Base-by-base conservation (phyloP, 2,329 filamentous ascomycete genomes). In the Ophiostoma australiae region DNA sequence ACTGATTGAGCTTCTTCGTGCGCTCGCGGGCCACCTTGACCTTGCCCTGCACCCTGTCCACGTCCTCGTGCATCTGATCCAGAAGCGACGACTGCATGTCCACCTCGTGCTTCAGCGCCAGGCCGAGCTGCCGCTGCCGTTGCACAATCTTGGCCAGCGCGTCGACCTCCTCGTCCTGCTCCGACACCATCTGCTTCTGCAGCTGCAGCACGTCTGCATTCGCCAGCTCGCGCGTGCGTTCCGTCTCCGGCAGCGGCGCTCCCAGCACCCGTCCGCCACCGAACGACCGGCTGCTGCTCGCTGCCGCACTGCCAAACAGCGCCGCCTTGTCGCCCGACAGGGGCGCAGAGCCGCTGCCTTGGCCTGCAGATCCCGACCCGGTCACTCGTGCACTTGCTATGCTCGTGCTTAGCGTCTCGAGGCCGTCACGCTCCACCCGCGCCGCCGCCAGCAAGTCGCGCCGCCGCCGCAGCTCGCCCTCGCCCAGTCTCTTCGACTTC, bases 41-140 rank as follows among this genome's bases (percentile, higher is more conserved):
- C 84, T 94, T 94, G 73, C 84, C 84, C 63, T 85, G 83, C 20
- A 93, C 82, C 6, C 89, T 82, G 73, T 89, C 87, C 2, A 85
- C 85, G 79, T 93, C 90, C 70, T 88, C 82, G 73, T 90, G 89
- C 73, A 93, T 77, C 74, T 87, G 79, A 15, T 87, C 85, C 39
- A 95, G 82, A 86, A 93, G 87, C 78, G 87, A 85, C 70, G 88
- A 90, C 81, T 94, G 91, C 74, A 87, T 80, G 70, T 88, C 85
- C 71, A 94, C 84, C 81, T 94, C 92, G 68, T 89, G 86, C 74
- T 91, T 86, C 76, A 95, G 94, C 71, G 88, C 85, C 67, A 92
- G 82, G 0, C 91, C 91, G 86, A 94, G 91, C 79, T 93, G 89
- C 77, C 87, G 89, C 81, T 94, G 90, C 72, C 90, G 82, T 67